These are phyloP conservation scores for Grammothele lineata DNA, from an alignment of 768 basidiomycete species.

Conservation along the genomic window DNA sequence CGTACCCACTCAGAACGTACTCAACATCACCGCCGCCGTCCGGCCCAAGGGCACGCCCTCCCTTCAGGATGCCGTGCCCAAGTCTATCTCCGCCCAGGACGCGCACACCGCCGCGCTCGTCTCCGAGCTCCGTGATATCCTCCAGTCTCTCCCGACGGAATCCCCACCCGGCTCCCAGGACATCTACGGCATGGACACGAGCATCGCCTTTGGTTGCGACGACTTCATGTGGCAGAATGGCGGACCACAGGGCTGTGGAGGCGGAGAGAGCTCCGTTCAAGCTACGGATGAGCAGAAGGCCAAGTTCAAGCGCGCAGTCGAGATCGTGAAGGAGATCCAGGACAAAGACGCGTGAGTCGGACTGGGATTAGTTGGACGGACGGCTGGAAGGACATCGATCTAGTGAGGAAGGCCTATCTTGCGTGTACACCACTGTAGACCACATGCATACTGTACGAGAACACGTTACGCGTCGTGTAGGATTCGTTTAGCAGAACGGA, in stretches of 20 bases:
- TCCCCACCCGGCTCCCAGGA: conserved; percentile 58
- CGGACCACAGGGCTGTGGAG: conserved; percentile 56
- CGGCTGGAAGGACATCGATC: not conserved
- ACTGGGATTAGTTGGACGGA: no score
- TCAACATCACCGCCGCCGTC: conserved; percentile 44
- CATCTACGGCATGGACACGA: conserved; percentile 66
- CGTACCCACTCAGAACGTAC: conserved; percentile 30
- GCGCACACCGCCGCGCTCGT: conserved; percentile 38
- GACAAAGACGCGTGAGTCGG: conserved; percentile 12
- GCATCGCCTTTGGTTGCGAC: conserved; percentile 56
- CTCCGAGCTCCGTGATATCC: conserved; percentile 54
- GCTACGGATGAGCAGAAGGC: conserved; percentile 57
- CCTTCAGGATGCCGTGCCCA: conserved; percentile 38
- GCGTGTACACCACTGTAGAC: not conserved
- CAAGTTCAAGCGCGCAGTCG: conserved; percentile 68
- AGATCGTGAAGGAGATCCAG: conserved; percentile 54
- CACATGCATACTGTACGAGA: no score
- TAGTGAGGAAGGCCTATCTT: not conserved
- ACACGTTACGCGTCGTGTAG: no score
- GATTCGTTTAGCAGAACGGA: no score
- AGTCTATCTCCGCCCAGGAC: conserved; percentile 35
- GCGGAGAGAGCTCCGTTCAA: conserved; percentile 43
- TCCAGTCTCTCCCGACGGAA: conserved; percentile 56
- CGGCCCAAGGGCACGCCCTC: conserved; percentile 45
- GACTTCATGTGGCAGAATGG: conserved; percentile 61